Conservation (phyloP, 768 basidiomycete species). For the Phallus indusiatus region DNA sequence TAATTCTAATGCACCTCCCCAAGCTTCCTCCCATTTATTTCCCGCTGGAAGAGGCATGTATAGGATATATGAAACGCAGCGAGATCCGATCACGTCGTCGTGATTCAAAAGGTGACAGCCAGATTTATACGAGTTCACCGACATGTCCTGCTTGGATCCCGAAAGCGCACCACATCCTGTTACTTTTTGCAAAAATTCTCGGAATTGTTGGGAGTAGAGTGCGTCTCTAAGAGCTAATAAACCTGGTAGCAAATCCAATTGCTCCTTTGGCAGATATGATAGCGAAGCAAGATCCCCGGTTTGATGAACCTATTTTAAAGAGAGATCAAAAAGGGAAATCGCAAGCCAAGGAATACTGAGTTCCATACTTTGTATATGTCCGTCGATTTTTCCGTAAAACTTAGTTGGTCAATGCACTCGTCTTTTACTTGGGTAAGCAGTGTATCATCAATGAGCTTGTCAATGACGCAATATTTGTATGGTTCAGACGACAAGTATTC, state of each 20-base stretch:
- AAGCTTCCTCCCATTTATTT: slow-evolving; percentile 75
- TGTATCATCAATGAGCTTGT: slow-evolving; percentile 75
- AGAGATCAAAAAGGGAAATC: no score
- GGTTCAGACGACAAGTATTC: slow-evolving; percentile 54
- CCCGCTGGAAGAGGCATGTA: slow-evolving; percentile 81
- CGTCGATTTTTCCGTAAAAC: slow-evolving; percentile 90
- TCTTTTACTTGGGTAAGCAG: slow-evolving; percentile 74
- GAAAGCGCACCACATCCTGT: slow-evolving; percentile 91
- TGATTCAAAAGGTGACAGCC: slow-evolving; percentile 95
- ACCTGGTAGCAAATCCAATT: slow-evolving; percentile 70
- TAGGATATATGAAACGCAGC: slow-evolving; percentile 91
- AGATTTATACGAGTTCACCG: slow-evolving; percentile 82
- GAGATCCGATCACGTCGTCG: slow-evolving; percentile 91
- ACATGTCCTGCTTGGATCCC: slow-evolving; percentile 90
- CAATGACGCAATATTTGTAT: slow-evolving; percentile 76
- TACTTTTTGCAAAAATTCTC: slow-evolving; percentile 71
- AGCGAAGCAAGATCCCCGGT: slow-evolving; percentile 94
- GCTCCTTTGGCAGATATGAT: slow-evolving; percentile 68
- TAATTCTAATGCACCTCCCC: slow-evolving; percentile 91
- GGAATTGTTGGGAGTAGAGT: slow-evolving; percentile 79
- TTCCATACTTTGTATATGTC: slow-evolving; percentile 87
- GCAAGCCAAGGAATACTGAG: no score
- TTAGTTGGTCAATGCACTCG: slow-evolving; percentile 70
- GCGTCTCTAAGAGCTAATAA: slow-evolving; percentile 81
- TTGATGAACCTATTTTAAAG: slow-evolving; percentile 72